These are phyloP conservation scores for Phanerochaete sordida DNA, from an alignment of 768 basidiomycete species.

Conservation along the genomic window DNA sequence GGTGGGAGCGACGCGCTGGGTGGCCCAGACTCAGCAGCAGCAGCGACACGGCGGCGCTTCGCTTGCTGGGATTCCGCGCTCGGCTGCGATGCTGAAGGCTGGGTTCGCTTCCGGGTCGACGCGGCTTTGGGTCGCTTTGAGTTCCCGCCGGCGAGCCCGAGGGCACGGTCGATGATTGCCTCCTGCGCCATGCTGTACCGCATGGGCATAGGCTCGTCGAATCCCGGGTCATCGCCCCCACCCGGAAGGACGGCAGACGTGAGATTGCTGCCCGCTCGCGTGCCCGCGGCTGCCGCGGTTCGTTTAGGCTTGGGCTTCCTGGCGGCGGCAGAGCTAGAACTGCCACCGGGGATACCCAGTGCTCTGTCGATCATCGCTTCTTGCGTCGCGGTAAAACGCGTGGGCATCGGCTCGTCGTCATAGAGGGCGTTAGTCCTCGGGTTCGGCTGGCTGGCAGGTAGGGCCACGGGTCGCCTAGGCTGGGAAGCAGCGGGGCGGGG, in stretches of 20 bases:
- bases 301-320: background rate
- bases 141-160: background rate
- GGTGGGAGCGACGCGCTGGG: background rate
- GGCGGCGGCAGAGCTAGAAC: background rate
- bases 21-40: background rate
- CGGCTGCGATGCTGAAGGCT: background rate
- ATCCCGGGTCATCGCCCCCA: background rate
- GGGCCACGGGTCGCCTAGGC: background rate
- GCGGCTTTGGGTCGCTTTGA: background rate
- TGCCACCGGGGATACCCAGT: background rate
- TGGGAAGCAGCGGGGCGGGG: background rate
- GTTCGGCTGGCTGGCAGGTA: background rate
- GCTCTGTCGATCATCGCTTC: slow-evolving; percentile 6
- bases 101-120: background rate
- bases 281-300: background rate
- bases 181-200: background rate
- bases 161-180: slow-evolving; percentile 3
- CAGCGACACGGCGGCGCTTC: background rate
- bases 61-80: background rate
- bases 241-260: background rate
- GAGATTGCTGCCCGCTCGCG: background rate
- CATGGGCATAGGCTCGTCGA: slow-evolving; percentile 1
- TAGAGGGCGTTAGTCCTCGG: background rate
- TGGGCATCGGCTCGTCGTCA: slow-evolving; percentile 1
- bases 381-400: background rate